Conservation (phyloP, 352 stramenopile species). For the Phytophthora niederhauseri region DNA sequence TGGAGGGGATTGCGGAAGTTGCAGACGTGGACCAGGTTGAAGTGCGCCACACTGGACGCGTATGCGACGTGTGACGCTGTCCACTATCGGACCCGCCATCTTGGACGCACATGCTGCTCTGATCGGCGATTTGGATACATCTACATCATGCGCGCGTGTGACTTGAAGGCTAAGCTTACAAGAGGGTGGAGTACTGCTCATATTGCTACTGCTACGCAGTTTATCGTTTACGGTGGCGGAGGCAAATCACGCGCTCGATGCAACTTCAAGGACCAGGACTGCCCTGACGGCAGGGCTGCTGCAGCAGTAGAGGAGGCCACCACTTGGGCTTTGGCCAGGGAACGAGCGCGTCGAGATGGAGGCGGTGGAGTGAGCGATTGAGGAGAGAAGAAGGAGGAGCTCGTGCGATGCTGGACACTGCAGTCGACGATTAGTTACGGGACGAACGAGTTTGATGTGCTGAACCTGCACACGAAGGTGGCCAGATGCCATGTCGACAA, state of each 20-base stretch:
- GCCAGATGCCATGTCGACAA: background rate
- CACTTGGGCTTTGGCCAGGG: background rate
- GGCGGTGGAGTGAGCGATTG: too few relatives aligned
- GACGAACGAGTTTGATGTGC: background rate
- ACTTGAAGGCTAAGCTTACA: background rate
- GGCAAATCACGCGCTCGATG: background rate
- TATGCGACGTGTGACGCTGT: conserved; percentile 1
- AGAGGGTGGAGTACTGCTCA: background rate
- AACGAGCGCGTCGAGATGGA: background rate
- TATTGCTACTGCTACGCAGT: too few relatives aligned
- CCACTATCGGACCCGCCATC: background rate
- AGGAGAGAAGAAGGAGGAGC: background rate
- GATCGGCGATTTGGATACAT: background rate
- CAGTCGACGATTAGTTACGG: background rate
- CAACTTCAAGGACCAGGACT: background rate
- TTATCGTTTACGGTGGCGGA: background rate
- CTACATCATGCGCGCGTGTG: background rate
- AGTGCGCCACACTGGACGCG: background rate
- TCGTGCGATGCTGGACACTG: too few relatives aligned
- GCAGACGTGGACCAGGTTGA: background rate
- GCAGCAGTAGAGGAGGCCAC: background rate
- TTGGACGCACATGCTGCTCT: background rate
- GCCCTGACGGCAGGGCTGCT: background rate
- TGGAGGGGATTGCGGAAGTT: background rate
- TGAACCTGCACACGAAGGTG: background rate